phyloP scores from a whole-genome alignment of 495 filamentous ascomycete genomes.

The Hypoxylon subgilvum region DNA sequence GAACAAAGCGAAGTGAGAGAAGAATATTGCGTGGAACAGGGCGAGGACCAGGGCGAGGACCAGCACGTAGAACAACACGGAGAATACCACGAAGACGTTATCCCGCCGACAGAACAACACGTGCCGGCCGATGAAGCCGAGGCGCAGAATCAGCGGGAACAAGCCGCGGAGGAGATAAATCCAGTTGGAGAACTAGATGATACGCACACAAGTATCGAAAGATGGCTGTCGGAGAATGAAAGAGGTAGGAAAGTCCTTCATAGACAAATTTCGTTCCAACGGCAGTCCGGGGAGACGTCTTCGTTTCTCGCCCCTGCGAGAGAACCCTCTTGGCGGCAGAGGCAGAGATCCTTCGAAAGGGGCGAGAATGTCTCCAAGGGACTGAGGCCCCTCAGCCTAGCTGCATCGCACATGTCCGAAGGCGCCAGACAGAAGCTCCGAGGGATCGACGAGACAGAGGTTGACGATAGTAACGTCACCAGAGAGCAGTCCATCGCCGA shows the following conservation, averaged over 20 bases:
- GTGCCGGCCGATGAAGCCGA: neutral
- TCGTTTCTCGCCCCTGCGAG: neutral
- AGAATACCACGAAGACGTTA: neutral
- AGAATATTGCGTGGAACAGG: neutral
- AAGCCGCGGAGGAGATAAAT: neutral
- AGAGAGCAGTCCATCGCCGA: neutral
- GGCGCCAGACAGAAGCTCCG: neutral
- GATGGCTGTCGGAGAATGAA: constrained; percentile 22
- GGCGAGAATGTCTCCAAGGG: constrained; percentile 10
- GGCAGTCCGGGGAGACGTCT: neutral
- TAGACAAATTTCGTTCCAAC: constrained; percentile 6
- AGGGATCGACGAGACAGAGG: constrained; percentile 1
- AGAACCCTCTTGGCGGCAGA: constrained; percentile 17
- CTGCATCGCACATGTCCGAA: constrained; percentile 16
- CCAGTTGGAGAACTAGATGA: neutral
- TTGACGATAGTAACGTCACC: neutral
- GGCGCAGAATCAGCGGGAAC: neutral
- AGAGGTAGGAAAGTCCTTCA: constrained; percentile 15
- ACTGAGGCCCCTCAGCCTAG: constrained; percentile 21
- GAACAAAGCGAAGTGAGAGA: constrained; percentile 3
- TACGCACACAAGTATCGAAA: constrained; percentile 18
- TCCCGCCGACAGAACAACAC: neutral
- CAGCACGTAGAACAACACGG: neutral
- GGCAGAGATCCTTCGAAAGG: constrained; percentile 27
- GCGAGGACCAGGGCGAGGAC: neutral